Evolutionary conservation across 2,329 filamentous ascomycete genomes (phyloP).

Genomic region (Myrmaecium sp.): DNA sequence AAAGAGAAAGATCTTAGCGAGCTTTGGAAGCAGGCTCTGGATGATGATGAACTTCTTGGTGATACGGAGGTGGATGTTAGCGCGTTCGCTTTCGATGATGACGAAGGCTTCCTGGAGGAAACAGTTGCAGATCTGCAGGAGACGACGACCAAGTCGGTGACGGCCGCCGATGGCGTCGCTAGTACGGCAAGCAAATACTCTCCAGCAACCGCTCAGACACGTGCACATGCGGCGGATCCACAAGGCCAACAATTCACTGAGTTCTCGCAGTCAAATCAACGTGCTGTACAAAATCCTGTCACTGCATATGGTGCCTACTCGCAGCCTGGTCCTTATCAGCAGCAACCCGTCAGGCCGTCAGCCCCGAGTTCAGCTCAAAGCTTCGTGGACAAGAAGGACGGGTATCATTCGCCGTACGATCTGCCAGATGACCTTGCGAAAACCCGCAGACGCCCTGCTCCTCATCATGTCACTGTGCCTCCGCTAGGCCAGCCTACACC

Average conservation of each 20-base stretch:
- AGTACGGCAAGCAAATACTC: conserved; percentile 16
- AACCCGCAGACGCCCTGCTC: conserved; percentile 38
- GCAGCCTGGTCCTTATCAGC: conserved; percentile 4
- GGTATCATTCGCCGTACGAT: conserved; percentile 90
- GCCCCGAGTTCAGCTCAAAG: conserved; percentile 44
- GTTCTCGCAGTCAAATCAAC: conserved; percentile 19
- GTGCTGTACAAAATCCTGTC: conserved; percentile 9
- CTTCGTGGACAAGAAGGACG: conserved; percentile 82
- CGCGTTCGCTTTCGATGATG: conserved; percentile 62
- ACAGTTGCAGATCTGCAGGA: conserved; percentile 16
- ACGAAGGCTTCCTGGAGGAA: conserved; percentile 71
- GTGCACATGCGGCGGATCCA: conserved; percentile 19
- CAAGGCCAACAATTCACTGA: conserved; percentile 33
- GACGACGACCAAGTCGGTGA: conserved; percentile 3
- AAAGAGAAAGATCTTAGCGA: conserved; percentile 51
- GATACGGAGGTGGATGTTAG: conserved; percentile 32
- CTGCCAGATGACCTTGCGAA: conserved; percentile 76
- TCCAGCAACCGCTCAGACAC: conserved; percentile 15
- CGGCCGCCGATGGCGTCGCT: conserved; percentile 4
- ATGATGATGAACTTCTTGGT: conserved; percentile 51
- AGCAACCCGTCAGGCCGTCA: conserved; percentile 9
- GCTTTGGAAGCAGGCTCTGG: conserved; percentile 71
- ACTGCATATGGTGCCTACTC: neutral
- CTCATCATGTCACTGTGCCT: conserved; percentile 9
- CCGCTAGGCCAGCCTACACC: conserved; percentile 26